Evolutionary conservation across 202 grass and related monocot genomes (phyloP), one percentile per base, ranked within the genome.

Genomic region (Panicum virgatum): DNA sequence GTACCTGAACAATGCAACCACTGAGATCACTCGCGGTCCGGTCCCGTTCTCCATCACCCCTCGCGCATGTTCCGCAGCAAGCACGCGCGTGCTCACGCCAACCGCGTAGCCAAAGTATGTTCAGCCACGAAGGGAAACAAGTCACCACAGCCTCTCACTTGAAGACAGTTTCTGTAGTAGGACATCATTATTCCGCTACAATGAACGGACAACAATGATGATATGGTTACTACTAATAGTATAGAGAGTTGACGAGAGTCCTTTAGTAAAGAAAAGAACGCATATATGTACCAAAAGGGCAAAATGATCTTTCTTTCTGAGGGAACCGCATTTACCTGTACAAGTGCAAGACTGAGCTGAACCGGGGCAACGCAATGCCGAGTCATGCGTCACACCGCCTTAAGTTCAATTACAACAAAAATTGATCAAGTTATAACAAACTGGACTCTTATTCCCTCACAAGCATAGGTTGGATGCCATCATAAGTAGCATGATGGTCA

Each of bases 401-500:
- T 39, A 14, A 14, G 30, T 38, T 15, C 34, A n/a, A 1, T 14
- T 2, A 42, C 44, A 22, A 36, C 7, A 54, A 54, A 67, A 43
- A 73, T 9, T 73, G 44, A 48, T 18, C 51, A 54, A 54, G 3
- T 22, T 42, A 13, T 58, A 26, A 40, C 27, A 68, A 46, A 58
- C 8, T 67, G 48, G 3, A 20, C 25, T 22, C 36, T 8, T 20
- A 22, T 23, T 11, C 37, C 39, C 5, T 72, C 9, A 70, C 44
- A 15, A 73, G 42, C 14, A 56, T 34, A 46, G 13, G 13, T 46
- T 46, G 44, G 44, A 46, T 46, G 45, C 14, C 50, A 32, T 34
- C 14, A 56, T 8, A 67, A 51, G 43, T 54, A 48, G 34, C 56
- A 72, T 43, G 23, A 85, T 85, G 61, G 52, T 75, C 34, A 56